Evolutionary conservation across 31 red algal species (phyloP), one percentile per base, ranked within the genome.

Genomic region (Odonthalia washingtoniensis): DNA sequence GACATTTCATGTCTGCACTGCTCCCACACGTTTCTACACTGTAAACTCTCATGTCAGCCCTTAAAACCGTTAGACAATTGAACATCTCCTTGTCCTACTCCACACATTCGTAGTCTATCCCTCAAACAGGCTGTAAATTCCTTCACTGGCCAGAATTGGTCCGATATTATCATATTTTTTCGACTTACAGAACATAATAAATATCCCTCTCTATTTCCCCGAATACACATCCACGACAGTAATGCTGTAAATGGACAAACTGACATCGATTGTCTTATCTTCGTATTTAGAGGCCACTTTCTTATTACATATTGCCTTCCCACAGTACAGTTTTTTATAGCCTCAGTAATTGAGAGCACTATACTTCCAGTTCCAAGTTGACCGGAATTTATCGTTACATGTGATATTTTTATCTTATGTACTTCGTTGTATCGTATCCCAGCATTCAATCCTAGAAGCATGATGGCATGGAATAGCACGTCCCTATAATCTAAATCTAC

Each of bases 391-490:
- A 86, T 38, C 5, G n/a, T 27, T 12, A 70, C 66, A 12, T 70
- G 66, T 37, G 14, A 6, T 27, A 70, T 70, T 32, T 70, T 12
- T 27, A 70, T 70, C n/a, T 70, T 70, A 27, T 70, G 49, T 57
- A 70, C 28, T 40, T 87, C 72, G 62, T 87, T 73, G 40, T 65
- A 78, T 65, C 73, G 33, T 12, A 87, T 5, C 2, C 84, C 44
- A 5, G 74, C n/a, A 61, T 87, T 87, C 21, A 87, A 44, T 32
- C 72, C 72, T 66, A 78, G 33, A 35, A 87, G 40, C 0, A 87
- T 3, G 45, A 87, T 78, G 18, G 74, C 42, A 66, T 87, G 84
- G 18, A 87, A 57, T n/a, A 87, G 30, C 3, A 77, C 74, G 60
- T 87, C 84, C 5, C 26, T 33, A 30, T 40, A 40, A 30, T 65